These are phyloP conservation scores for Aspergillus kassunensis DNA, from an alignment of 495 filamentous ascomycete species.

Conservation along the genomic window DNA sequence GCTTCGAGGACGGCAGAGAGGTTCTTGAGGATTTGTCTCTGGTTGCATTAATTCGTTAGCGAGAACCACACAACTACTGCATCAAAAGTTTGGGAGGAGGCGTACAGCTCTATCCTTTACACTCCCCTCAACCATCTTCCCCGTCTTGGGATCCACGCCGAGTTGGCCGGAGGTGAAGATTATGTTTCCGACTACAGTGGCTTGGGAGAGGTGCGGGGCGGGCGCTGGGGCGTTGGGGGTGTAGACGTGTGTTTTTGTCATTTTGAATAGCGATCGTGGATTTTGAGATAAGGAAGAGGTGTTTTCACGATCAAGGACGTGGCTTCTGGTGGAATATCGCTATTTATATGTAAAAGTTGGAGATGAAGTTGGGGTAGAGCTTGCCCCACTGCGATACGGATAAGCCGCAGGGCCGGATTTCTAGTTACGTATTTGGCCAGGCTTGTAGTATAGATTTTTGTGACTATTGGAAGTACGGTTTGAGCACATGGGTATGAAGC, in stretches of 20 bases:
- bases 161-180: constrained; percentile 47
- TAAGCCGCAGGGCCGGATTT: no score
- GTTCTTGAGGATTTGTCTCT: constrained; percentile 54
- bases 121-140: constrained; percentile 45
- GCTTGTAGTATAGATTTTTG: no score
- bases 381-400: constrained; percentile 6
- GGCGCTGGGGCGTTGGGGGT: constrained; percentile 36
- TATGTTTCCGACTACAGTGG: constrained; percentile 38
- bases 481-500: no score
- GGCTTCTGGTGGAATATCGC: no score
- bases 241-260: constrained; percentile 24
- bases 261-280: no score
- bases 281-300: no score
- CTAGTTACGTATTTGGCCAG: no score
- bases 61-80: no score
- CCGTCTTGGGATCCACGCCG: constrained; percentile 47
- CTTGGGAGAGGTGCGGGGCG: constrained; percentile 43
- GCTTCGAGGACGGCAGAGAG: constrained; percentile 62
- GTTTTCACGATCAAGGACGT: no score
- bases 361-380: constrained; percentile 1
- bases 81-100: not conserved
- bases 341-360: not conserved
- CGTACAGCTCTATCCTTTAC: constrained; percentile 54
- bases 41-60: no score
- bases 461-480: no score